Evolutionary conservation across 2,329 filamentous ascomycete genomes (phyloP).

Genomic region (Colletotrichum sp.): DNA sequence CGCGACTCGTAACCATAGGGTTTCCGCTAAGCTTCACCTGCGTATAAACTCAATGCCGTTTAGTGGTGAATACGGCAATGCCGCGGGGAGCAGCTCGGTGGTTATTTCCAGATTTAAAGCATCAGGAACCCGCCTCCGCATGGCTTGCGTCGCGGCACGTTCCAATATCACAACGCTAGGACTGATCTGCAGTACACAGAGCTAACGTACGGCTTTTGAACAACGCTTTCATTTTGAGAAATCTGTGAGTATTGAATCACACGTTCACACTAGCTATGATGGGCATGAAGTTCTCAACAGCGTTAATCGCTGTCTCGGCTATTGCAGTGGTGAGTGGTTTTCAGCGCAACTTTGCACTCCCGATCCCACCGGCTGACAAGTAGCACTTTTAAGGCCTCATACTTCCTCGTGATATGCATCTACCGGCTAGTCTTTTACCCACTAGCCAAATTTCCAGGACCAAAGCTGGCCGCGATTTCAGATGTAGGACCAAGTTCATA

Average conservation of each 20-base stretch:
- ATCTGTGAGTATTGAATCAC: not conserved
- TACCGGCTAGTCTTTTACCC: not conserved
- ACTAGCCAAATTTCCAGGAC: not conserved
- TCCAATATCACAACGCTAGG: accelerated
- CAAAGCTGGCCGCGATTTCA: not conserved
- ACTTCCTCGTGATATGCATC: not conserved
- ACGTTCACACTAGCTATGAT: not conserved
- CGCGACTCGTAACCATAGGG: not conserved
- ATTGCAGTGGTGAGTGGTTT: not conserved
- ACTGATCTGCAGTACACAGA: accelerated
- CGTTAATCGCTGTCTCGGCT: not conserved
- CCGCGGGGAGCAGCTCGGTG: not conserved
- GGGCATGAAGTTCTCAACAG: not conserved
- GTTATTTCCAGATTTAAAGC: not conserved
- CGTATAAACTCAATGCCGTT: not conserved
- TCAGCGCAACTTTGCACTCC: accelerated
- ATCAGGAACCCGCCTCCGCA: not conserved
- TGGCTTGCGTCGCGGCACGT: accelerated
- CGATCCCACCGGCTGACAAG: not conserved
- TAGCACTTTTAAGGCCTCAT: not conserved
- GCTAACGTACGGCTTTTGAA: not conserved
- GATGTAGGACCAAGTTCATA: not conserved
- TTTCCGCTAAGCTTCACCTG: not conserved
- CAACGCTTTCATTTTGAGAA: not conserved
- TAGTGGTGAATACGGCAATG: not conserved